Evolutionary conservation across 352 stramenopile genomes (phyloP).

Genomic region (Lagenidium giganteum): DNA sequence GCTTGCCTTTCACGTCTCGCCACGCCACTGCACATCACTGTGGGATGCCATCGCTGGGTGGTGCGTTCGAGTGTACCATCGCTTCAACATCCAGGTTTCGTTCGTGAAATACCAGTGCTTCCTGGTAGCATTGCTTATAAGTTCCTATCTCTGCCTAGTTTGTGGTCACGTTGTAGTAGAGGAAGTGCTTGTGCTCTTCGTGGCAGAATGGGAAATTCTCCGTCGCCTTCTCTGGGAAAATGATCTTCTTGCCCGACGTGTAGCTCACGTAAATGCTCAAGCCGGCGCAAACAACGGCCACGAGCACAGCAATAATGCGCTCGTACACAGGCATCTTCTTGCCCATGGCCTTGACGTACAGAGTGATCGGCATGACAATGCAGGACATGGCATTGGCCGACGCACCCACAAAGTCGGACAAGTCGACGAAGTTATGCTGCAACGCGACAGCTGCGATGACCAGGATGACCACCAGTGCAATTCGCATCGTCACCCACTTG

Average conservation of each 20-base stretch:
- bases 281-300: slow-evolving; percentile 28
- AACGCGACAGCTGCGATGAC: slow-evolving; percentile 29
- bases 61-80: too few relatives aligned
- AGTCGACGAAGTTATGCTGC: slow-evolving; percentile 33
- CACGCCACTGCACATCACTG: too few relatives aligned
- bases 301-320: slow-evolving; percentile 21
- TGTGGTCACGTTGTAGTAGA: slow-evolving; percentile 23
- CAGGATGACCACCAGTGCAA: slow-evolving; percentile 30
- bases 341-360: slow-evolving; percentile 47
- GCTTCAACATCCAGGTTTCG: too few relatives aligned
- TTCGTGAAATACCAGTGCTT: too few relatives aligned
- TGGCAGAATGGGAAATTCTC: slow-evolving; percentile 22
- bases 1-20: too few relatives aligned
- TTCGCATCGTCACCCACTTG: slow-evolving; percentile 26
- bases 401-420: slow-evolving; percentile 41
- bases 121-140: too few relatives aligned
- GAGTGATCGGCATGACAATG: slow-evolving; percentile 36
- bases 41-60: too few relatives aligned
- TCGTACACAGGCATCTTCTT: slow-evolving; percentile 31
- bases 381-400: slow-evolving; percentile 38
- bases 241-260: slow-evolving; percentile 32
- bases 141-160: too few relatives aligned
- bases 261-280: slow-evolving; percentile 39
- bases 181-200: slow-evolving; percentile 11
- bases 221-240: slow-evolving; percentile 20